Conservation (phyloP, 495 filamentous ascomycete genomes). For the Annulohypoxylon stygium region DNA sequence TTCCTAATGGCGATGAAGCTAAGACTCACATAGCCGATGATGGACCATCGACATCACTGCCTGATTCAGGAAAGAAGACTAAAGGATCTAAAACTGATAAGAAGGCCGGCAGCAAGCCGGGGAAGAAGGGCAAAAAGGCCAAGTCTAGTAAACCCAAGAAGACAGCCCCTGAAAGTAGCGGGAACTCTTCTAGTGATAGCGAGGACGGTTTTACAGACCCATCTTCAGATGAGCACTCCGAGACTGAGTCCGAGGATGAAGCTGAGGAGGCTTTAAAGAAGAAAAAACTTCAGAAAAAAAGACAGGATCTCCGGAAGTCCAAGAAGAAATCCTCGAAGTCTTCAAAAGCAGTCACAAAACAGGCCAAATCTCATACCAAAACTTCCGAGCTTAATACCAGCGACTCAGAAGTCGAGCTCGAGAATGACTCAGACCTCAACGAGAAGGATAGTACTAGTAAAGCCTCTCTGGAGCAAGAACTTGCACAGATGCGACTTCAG, state of each 20-base stretch:
- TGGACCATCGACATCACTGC: slow-evolving; percentile 4
- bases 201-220: slow-evolving; percentile 48
- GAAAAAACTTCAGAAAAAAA: slow-evolving; percentile 61
- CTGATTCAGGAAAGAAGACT: slow-evolving; percentile 46
- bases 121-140: slow-evolving; percentile 56
- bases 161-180: slow-evolving; percentile 50
- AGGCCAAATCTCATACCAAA: slow-evolving; percentile 39
- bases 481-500: slow-evolving; percentile 51
- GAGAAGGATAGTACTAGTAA: slow-evolving; percentile 28
- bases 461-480: slow-evolving; percentile 43
- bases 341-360: slow-evolving; percentile 49
- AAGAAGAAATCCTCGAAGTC: slow-evolving; percentile 58
- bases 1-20: slow-evolving; percentile 17
- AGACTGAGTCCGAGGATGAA: slow-evolving; percentile 43
- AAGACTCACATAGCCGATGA: slow-evolving; percentile 45
- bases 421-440: slow-evolving; percentile 42
- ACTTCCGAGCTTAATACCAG: slow-evolving; percentile 55
- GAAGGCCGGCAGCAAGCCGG: slow-evolving; percentile 53
- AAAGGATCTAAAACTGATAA: slow-evolving; percentile 51
- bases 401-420: slow-evolving; percentile 48
- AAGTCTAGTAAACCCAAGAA: slow-evolving; percentile 59
- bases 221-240: slow-evolving; percentile 51
- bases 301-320: slow-evolving; percentile 51
- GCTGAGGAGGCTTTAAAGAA: slow-evolving; percentile 52
- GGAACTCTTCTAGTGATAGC: slow-evolving; percentile 46